Evolutionary conservation across 441 rosid genomes (phyloP).

Genomic region (Euphorbia celastroides): DNA sequence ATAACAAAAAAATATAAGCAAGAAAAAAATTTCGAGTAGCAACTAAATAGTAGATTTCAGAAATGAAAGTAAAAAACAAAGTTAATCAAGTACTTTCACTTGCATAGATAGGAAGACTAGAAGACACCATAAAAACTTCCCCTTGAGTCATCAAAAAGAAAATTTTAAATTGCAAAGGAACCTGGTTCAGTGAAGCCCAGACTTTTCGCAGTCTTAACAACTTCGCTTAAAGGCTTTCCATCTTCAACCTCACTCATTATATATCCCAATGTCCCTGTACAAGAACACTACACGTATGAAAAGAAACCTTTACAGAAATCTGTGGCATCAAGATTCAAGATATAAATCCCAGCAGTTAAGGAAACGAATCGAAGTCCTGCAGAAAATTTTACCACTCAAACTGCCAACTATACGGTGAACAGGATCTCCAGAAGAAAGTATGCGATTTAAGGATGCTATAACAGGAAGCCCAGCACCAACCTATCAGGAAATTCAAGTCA

Average conservation of each 20-base stretch:
- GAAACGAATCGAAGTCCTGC: conserved; percentile 14
- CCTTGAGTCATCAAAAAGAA: conserved; percentile 13
- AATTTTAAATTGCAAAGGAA: conserved; percentile 22
- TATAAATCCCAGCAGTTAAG: conserved; percentile 4
- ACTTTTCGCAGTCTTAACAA: conserved; percentile 72
- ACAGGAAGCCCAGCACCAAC: conserved; percentile 99
- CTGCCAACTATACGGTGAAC: conserved; percentile 62
- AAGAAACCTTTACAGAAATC: conserved; percentile 9
- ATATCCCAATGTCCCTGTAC: conserved; percentile 81
- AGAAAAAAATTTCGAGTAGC: not conserved
- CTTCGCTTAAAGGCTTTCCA: conserved; percentile 84
- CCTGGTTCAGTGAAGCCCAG: conserved; percentile 96
- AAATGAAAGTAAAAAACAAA: not conserved
- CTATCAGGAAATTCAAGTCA: conserved; percentile 34
- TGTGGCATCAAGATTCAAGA: conserved; percentile 7
- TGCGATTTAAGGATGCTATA: conserved; percentile 69
- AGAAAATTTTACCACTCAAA: conserved; percentile 65
- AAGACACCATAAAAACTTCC: conserved; percentile 9
- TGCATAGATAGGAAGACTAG: conserved; percentile 4
- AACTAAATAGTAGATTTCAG: not conserved
- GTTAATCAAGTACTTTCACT: not conserved
- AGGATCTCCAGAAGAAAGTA: conserved; percentile 80
- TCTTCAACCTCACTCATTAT: conserved; percentile 95
- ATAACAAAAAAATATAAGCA: not conserved
- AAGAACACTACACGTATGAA: conserved; percentile 11